A percentile compares a stretch with the other conserved stretches of the same genome.
These are phyloP conservation scores for Colletotrichum sp. DNA, from an alignment of 2,329 filamentous ascomycete species.

Conservation along the genomic window DNA sequence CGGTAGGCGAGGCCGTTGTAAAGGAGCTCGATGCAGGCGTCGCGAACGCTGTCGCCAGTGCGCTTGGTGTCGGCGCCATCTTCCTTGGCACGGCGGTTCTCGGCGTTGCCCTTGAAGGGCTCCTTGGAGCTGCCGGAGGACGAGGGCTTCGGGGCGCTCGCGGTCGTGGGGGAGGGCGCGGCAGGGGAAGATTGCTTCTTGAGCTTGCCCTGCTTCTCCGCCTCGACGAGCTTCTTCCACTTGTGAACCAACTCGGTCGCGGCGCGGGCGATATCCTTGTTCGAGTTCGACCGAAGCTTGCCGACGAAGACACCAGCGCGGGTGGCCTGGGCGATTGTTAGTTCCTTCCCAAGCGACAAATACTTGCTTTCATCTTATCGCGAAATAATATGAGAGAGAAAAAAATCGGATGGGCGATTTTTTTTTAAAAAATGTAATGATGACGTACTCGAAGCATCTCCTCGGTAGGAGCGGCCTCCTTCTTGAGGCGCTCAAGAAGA, in stretches of 20 bases:
- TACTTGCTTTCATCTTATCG: background rate
- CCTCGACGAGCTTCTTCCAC: slow-evolving; percentile 82
- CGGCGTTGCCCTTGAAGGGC: slow-evolving; percentile 66
- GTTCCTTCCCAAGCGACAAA: background rate
- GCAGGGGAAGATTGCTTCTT: slow-evolving; percentile 38
- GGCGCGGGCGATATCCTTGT: slow-evolving; percentile 80
- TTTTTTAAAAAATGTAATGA: background rate
- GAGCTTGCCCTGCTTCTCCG: slow-evolving; percentile 57
- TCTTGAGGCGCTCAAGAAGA: slow-evolving; percentile 79
- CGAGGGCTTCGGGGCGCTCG: slow-evolving; percentile 50
- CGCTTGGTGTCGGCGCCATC: slow-evolving; percentile 81
- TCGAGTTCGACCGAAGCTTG: slow-evolving; percentile 75
- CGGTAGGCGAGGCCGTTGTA: slow-evolving; percentile 85
- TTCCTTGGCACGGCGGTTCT: slow-evolving; percentile 79
- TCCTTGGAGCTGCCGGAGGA: slow-evolving; percentile 32
- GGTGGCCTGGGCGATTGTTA: slow-evolving; percentile 62
- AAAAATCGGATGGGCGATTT: background rate
- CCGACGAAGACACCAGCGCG: slow-evolving; percentile 90
- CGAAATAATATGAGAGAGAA: background rate
- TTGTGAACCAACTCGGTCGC: slow-evolving; percentile 85
- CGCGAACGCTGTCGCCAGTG: slow-evolving; percentile 75
- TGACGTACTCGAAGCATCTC: slow-evolving; percentile 80
- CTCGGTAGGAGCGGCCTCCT: slow-evolving; percentile 83
- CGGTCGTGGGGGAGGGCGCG: slow-evolving; percentile 59
- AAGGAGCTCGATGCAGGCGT: slow-evolving; percentile 87